These are phyloP conservation scores for Rutstroemia sydowiana DNA, from an alignment of 2,329 filamentous ascomycete genomes.

Conservation along the genomic window DNA sequence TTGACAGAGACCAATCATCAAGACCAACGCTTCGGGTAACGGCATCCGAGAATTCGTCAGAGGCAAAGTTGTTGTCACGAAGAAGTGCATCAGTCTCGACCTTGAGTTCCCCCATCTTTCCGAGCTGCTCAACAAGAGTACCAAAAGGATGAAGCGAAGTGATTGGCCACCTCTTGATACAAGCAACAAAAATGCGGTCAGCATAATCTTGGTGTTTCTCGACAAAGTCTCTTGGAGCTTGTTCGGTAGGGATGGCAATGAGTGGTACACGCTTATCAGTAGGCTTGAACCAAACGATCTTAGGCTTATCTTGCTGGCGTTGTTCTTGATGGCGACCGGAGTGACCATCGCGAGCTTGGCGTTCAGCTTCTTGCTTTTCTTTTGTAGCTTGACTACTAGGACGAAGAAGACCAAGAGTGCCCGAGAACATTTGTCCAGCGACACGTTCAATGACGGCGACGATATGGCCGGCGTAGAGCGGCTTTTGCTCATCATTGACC, in stretches of 20 bases:
- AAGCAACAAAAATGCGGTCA: conserved; percentile 95
- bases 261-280: conserved; percentile 97
- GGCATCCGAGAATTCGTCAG: conserved; percentile 95
- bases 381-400: conserved; percentile 98
- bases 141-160: conserved; percentile 98
- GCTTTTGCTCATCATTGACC: conserved; percentile 97
- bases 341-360: conserved; percentile 78
- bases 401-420: conserved; percentile 84
- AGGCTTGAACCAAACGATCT: conserved; percentile 99
- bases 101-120: conserved; percentile 93
- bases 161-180: conserved; percentile 99
- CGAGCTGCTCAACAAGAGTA: conserved; percentile 92
- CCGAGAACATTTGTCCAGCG: conserved; percentile 98
- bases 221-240: conserved; percentile 94
- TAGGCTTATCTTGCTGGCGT: conserved; percentile 90
- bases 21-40: conserved; percentile 88
- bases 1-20: conserved; percentile 82
- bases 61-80: conserved; percentile 96
- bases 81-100: conserved; percentile 96
- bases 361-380: conserved; percentile 97
- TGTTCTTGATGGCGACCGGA: conserved; percentile 66
- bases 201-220: conserved; percentile 98
- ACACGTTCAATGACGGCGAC: conserved; percentile 97
- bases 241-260: conserved; percentile 96
- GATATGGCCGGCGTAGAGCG: conserved; percentile 91